A percentile compares a stretch with the other conserved stretches of the same genome.
phyloP scores from a whole-genome alignment of 371 early-diverging fungal genomes.

The Mortierella sp. region DNA sequence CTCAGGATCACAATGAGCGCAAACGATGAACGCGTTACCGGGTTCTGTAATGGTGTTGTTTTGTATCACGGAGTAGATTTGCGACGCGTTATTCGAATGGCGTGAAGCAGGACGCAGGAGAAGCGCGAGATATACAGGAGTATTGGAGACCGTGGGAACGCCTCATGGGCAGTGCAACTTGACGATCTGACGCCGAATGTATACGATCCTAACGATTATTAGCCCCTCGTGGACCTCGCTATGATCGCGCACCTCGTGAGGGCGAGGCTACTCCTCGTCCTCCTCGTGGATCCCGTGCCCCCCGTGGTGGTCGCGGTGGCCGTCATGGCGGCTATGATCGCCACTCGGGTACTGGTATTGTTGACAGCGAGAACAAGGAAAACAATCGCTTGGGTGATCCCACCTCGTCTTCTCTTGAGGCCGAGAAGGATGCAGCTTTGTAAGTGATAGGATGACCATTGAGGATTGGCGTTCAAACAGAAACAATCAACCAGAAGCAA shows the following conservation, averaged over 20 bases:
- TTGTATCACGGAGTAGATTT: too few species aligned
- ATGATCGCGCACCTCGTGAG: constrained; percentile 42
- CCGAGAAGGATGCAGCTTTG: constrained; percentile 51
- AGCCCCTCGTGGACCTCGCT: constrained; percentile 48
- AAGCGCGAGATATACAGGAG: too few species aligned
- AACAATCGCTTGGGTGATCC: constrained; percentile 84
- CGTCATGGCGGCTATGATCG: constrained; percentile 81
- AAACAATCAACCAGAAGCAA: background rate
- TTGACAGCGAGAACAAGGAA: constrained; percentile 88
- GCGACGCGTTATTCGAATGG: too few species aligned
- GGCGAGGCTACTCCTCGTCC: constrained; percentile 57
- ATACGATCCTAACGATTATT: background rate
- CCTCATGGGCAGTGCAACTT: too few species aligned
- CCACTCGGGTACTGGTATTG: constrained; percentile 78
- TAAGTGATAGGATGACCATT: constrained; percentile 17
- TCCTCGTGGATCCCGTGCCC: constrained; percentile 48
- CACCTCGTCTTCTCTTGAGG: constrained; percentile 57
- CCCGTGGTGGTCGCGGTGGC: constrained; percentile 57
- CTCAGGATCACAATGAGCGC: too few species aligned
- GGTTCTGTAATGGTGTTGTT: too few species aligned
- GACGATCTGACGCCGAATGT: too few species aligned
- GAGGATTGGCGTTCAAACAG: background rate
- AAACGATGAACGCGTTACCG: too few species aligned
- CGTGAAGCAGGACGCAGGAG: too few species aligned
- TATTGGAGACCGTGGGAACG: too few species aligned